Percentiles rank a stretch among this genome's conserved stretches.
These are phyloP conservation scores for Mortierella sp. DNA, from an alignment of 371 early-diverging fungal genomes.

Conservation along the genomic window DNA sequence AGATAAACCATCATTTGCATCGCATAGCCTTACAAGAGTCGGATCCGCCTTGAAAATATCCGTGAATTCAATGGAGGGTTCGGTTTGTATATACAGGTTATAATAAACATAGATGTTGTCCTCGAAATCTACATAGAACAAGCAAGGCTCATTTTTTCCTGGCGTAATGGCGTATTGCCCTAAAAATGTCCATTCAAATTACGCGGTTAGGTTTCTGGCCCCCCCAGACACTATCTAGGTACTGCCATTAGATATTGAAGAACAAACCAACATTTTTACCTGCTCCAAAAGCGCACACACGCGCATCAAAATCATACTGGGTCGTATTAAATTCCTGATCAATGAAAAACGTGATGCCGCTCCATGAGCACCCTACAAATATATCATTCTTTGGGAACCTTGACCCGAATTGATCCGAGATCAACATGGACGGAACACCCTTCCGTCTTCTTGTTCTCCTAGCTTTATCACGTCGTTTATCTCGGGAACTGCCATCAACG, in stretches of 20 bases:
- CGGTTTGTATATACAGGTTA: constrained; percentile 67
- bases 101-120: constrained; percentile 87
- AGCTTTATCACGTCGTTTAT: neutral
- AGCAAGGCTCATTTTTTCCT: constrained; percentile 80
- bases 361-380: constrained; percentile 88
- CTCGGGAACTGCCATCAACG: neutral
- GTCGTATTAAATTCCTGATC: constrained; percentile 75
- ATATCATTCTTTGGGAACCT: constrained; percentile 65
- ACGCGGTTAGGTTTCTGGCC: neutral
- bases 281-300: constrained; percentile 85
- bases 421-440: constrained; percentile 25
- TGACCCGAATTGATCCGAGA: constrained; percentile 46
- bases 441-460: constrained; percentile 9
- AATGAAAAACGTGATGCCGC: constrained; percentile 82
- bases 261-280: constrained; percentile 50
- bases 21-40: constrained; percentile 16
- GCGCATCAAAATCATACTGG: constrained; percentile 84
- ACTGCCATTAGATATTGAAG: neutral
- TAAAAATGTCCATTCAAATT: constrained; percentile 14
- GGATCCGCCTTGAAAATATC: constrained; percentile 42
- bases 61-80: constrained; percentile 35
- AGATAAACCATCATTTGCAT: neutral
- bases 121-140: constrained; percentile 87
- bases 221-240: too few relatives aligned
- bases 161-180: constrained; percentile 76